Evolutionary conservation across 2,329 filamentous ascomycete genomes (phyloP).

Genomic region (Pyrenophora teres): DNA sequence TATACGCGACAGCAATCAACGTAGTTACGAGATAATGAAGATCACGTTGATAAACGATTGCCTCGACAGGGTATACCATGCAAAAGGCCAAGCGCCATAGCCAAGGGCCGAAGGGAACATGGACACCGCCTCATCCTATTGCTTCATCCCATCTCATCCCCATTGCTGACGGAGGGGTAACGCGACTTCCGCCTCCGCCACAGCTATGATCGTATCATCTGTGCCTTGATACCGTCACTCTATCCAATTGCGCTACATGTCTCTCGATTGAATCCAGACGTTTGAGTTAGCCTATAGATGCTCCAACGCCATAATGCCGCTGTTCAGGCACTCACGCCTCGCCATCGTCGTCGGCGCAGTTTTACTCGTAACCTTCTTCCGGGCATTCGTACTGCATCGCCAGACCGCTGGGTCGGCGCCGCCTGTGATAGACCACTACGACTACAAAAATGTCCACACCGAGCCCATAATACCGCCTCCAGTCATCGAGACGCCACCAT

Average conservation of each 20-base stretch:
- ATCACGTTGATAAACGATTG: no score
- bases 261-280: neutral
- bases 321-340: slow-evolving; percentile 41
- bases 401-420: slow-evolving; percentile 22
- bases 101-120: slow-evolving; percentile 8
- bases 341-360: slow-evolving; percentile 32
- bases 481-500: slow-evolving; percentile 13
- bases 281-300: neutral
- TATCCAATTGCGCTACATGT: neutral
- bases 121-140: slow-evolving; percentile 8
- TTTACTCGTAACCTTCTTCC: slow-evolving; percentile 39
- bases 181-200: slow-evolving; percentile 5
- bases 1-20: no score
- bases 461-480: slow-evolving; percentile 29
- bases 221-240: neutral
- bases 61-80: no score
- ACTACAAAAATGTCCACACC: slow-evolving; percentile 25
- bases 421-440: slow-evolving; percentile 33
- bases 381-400: slow-evolving; percentile 36
- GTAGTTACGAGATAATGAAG: no score
- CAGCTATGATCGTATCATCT: slow-evolving; percentile 1
- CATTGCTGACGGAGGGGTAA: slow-evolving; percentile 8
- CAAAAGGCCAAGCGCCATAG: slow-evolving; percentile 16
- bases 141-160: neutral
- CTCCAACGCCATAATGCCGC: slow-evolving; percentile 31